These are phyloP conservation scores for Fusarium setosum DNA, from an alignment of 2,329 filamentous ascomycete species.

Conservation along the genomic window DNA sequence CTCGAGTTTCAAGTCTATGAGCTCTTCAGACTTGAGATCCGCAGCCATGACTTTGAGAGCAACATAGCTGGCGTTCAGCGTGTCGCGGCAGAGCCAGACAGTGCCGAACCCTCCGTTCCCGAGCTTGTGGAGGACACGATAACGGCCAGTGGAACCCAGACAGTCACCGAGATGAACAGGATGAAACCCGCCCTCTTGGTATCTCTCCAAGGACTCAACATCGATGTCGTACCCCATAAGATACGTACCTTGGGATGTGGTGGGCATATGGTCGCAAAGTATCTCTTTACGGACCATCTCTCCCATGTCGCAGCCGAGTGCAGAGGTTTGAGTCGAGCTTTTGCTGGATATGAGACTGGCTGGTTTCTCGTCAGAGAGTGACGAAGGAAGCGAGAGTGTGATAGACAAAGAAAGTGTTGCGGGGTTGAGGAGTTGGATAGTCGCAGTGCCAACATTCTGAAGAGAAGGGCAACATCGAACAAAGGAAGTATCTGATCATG, in stretches of 20 bases:
- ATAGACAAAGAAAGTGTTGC: too few species aligned
- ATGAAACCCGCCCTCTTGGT: conserved; percentile 24
- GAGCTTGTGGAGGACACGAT: conserved; percentile 23
- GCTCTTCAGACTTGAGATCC: not conserved
- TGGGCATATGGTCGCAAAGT: conserved; percentile 1
- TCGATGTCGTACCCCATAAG: not conserved
- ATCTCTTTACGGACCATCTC: too few species aligned
- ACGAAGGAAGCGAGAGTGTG: too few species aligned
- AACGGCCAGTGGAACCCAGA: not conserved
- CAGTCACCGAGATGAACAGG: conserved; percentile 13
- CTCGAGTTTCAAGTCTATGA: not conserved
- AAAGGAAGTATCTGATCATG: too few species aligned
- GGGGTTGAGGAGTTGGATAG: too few species aligned
- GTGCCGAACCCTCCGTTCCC: conserved; percentile 22
- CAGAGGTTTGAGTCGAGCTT: too few species aligned
- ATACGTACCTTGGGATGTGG: conserved; percentile 2
- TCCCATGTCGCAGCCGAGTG: too few species aligned
- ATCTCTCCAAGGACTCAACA: conserved; percentile 3
- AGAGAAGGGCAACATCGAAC: too few species aligned
- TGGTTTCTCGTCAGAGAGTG: too few species aligned
- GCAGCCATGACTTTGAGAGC: conserved; percentile 5
- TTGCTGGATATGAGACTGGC: too few species aligned
- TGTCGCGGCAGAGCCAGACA: conserved; percentile 11
- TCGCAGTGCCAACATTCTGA: too few species aligned
- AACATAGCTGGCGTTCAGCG: accelerated